Evolutionary conservation across 1,139 yeast genomes (phyloP), one percentile per base, ranked within the genome.

Genomic region (Yamadazyma conglobata): DNA sequence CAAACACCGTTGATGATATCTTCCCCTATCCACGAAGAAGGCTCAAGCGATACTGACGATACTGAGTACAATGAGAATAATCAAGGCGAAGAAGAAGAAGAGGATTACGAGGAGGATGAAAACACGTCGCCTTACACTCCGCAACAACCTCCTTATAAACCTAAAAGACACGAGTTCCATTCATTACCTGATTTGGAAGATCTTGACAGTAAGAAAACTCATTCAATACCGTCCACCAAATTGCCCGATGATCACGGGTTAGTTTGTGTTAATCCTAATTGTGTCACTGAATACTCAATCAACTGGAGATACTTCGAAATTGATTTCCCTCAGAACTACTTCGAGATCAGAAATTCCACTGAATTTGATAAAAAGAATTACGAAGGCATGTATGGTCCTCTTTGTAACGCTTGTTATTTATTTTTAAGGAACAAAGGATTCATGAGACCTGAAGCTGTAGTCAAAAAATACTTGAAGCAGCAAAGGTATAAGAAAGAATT

Each of bases 361-460:
- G 61, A 58, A 35, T 67, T 68, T 36, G 59, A 67, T 44, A 63
- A 63, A 38, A 55, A 54, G 35, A 52, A 64, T 37, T 68, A 66
- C 39, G 71, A 68, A 30, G 73, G 73, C 4, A 68, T 68, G 74
- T 64, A 64, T 42, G 77, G 77, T 2, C 73, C 75, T 1, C 53
- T 70, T 32, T 70, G 77, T 46, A 69, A 70, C 44, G 74, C 74
- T 3, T 70, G 77, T 42, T 67, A 64, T 42, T 51, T 69, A 19
- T 70, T 70, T 39, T 61, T 69, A 37, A 54, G 73, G 33, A 64
- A 60, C 38, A 66, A 68, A 43, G 75, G 74, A n/a, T 69, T 68
- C 43, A 67, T 70, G 73, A 57, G 74, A 45, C 75, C 75, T 2
- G 69, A 63, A 40, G 62, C 60, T 15, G 73, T 69, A 27, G 74